Conservation (phyloP, 345 rosid genomes). For the Ricinus communis region DNA sequence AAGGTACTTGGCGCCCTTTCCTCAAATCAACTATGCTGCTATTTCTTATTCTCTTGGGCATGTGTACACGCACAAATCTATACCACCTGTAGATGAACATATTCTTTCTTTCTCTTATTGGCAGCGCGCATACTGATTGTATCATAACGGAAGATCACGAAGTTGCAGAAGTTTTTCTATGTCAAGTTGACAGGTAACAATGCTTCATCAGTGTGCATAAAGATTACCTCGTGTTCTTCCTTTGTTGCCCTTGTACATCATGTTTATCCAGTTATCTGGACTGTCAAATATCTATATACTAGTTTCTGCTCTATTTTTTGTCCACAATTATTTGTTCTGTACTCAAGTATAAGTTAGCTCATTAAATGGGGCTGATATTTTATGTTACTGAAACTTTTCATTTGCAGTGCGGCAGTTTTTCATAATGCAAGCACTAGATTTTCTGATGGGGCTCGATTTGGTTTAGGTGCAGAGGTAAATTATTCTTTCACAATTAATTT, state of each 20-base stretch:
- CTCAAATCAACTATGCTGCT: not conserved
- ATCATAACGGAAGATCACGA: conserved; percentile 70
- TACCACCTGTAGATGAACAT: not conserved
- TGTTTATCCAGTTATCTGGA: not conserved
- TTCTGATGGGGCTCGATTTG: conserved; percentile 96
- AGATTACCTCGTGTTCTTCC: not conserved
- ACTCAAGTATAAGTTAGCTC: not conserved
- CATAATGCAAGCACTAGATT: conserved; percentile 98
- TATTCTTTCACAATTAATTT: not conserved
- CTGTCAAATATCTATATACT: not conserved
- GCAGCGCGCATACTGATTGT: conserved; percentile 96
- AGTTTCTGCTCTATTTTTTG: no score
- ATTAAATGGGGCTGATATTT: not conserved
- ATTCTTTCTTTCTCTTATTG: conserved; percentile 18
- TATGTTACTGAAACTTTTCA: conserved; percentile 7
- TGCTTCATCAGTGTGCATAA: not conserved
- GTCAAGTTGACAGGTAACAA: conserved; percentile 79
- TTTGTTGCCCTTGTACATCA: not conserved
- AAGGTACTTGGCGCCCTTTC: conserved; percentile 44
- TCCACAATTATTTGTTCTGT: not conserved
- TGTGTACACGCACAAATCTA: not conserved
- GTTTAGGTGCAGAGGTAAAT: conserved; percentile 98
- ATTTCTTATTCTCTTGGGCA: not conserved
- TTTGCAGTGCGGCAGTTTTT: conserved; percentile 93
- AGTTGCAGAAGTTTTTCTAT: conserved; percentile 75